Evolutionary conservation across 441 rosid genomes (phyloP), one percentile per base, ranked within the genome.

Genomic region (Arabidopsis lyrata): DNA sequence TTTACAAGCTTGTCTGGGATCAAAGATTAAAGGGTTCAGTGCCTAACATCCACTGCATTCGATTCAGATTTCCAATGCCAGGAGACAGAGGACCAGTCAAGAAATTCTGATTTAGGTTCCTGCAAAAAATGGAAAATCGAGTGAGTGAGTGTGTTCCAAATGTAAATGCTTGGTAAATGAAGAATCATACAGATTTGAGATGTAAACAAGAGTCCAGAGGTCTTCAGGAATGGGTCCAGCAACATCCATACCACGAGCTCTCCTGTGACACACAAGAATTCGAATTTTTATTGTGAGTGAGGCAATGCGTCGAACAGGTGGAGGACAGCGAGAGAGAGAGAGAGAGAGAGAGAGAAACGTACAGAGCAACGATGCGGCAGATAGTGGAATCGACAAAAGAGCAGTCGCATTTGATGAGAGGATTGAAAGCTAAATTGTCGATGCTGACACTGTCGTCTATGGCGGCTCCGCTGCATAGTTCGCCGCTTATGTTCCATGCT

Each of bases 341-440:
- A 1, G 4, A 20, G 14, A 32, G 31, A 41, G 29, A 20, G 5
- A 1, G 10, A 45, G 11, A 66, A 8, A 61, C 77, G 55, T 81
- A 87, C 95, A 90, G 70, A 14, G 80, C 73, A 18, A 74, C 72
- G 65, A 90, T 84, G 74, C 79, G 96, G 75, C 96, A 90, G 68
- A 76, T 55, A 22, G 90, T 72, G 70, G 34, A 29, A 36, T 59
- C 76, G 32, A 14, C 44, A 63, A 6, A 79, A 74, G 85, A 68
- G 42, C 96, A 90, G 58, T 78, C 86, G 77, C 96, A 90, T 79
- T 86, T 90, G 84, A 90, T 85, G 20, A 81, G 79, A 31, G 91
- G 90, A n/a, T 86, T 84, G 82, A 34, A 74, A 14, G 7, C 6
- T 0, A 0, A 0, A 56, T 68, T 47, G 73, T 75, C 83, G 48